These are phyloP conservation scores for Carex sylvatica DNA, from an alignment of 202 grass and related monocot genomes.

Conservation along the genomic window DNA sequence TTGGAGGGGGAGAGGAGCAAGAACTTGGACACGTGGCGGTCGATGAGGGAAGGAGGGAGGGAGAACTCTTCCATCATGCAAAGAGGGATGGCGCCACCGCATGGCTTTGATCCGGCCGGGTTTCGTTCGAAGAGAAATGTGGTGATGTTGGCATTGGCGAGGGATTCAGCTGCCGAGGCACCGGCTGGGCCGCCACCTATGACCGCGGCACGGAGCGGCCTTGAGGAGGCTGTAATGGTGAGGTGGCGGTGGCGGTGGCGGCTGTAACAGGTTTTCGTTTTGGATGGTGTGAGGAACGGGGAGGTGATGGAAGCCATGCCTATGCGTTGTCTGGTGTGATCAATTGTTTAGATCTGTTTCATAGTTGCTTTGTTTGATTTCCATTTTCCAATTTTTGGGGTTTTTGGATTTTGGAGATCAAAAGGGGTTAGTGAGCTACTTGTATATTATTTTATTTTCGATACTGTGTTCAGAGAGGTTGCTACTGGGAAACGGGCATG, in stretches of 20 bases:
- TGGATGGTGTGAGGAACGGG: slow-evolving; percentile 28
- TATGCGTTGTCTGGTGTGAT: slow-evolving; percentile 9
- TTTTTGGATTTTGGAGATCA: not conserved
- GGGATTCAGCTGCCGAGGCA: slow-evolving; percentile 66
- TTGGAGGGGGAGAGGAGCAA: slow-evolving; percentile 83
- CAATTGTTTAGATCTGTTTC: not conserved
- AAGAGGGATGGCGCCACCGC: slow-evolving; percentile 88
- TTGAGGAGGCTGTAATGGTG: not conserved
- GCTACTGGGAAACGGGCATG: not conserved
- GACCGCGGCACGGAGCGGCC: slow-evolving; percentile 65
- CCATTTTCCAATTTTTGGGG: not conserved
- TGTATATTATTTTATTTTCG: not conserved
- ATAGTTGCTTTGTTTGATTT: not conserved
- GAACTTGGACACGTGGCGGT: slow-evolving; percentile 83
- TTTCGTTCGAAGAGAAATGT: slow-evolving; percentile 82
- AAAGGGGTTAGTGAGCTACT: not conserved
- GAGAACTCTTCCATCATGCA: slow-evolving; percentile 92
- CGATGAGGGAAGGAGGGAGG: slow-evolving; percentile 61
- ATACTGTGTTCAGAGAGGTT: not conserved
- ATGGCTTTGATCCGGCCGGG: slow-evolving; percentile 74
- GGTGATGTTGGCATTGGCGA: slow-evolving; percentile 45
- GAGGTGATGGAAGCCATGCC: slow-evolving; percentile 37
- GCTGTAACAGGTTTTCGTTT: slow-evolving; percentile 16
- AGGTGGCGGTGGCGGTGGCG: not conserved
- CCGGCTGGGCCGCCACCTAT: slow-evolving; percentile 75